A percentile compares a stretch with the other conserved stretches of the same genome.
phyloP scores from a whole-genome alignment of 768 basidiomycete species.

The Boletus vinaceobasis region DNA sequence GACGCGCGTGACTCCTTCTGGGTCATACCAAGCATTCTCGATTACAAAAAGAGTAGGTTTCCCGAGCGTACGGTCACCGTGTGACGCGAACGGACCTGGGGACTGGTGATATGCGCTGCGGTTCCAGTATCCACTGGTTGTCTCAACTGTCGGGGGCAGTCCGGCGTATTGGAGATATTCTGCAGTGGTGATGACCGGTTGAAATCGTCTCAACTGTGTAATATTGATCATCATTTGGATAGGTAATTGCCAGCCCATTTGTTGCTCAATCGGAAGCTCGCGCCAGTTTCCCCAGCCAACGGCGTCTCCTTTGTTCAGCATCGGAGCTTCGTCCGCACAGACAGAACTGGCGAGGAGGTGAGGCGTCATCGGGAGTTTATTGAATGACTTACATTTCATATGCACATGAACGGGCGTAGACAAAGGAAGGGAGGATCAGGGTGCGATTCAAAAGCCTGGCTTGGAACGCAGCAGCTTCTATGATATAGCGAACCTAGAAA shows the following conservation, averaged over 20 bases:
- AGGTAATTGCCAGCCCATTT: constrained; percentile 32
- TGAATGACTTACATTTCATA: constrained; percentile 32
- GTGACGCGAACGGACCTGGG: constrained; percentile 13
- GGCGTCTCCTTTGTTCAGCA: constrained; percentile 42
- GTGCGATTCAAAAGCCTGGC: constrained; percentile 39
- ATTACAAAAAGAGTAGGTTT: constrained; percentile 32
- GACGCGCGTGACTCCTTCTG: constrained; percentile 33
- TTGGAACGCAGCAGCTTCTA: constrained; percentile 40
- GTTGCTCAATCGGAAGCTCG: constrained; percentile 31
- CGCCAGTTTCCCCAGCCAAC: constrained; percentile 39
- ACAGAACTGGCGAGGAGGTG: constrained; percentile 19
- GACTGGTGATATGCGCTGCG: constrained; percentile 27
- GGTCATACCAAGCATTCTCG: constrained; percentile 41
- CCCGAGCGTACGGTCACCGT: constrained; percentile 12
- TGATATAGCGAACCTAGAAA: constrained; percentile 41
- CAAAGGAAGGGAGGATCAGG: constrained; percentile 39
- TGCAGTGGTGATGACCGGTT: constrained; percentile 34
- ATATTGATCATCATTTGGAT: constrained; percentile 39
- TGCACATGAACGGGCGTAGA: constrained; percentile 44
- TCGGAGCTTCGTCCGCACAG: constrained; percentile 38
- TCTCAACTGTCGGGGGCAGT: constrained; percentile 30
- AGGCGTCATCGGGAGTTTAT: not conserved
- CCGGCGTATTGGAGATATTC: constrained; percentile 41
- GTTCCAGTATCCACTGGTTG: constrained; percentile 37
- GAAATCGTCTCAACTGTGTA: constrained; percentile 33